phyloP scores from a whole-genome alignment of 2,329 filamentous ascomycete genomes.

The Cytospora chrysosperma region DNA sequence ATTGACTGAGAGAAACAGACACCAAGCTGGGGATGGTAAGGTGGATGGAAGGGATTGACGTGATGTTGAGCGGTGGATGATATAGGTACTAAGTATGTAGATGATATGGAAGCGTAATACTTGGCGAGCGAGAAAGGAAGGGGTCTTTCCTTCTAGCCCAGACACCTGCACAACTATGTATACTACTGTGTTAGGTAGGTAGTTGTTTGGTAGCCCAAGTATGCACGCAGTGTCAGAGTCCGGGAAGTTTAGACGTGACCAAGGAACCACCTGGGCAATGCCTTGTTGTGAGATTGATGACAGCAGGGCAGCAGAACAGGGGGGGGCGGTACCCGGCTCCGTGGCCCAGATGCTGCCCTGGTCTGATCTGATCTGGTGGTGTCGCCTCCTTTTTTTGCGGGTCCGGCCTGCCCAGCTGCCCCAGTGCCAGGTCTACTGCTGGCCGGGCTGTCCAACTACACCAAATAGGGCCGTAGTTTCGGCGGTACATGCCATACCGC shows the following conservation, averaged over 20 bases:
- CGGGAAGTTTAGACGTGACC: slow-evolving; percentile 3
- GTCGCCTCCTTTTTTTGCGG: slow-evolving; percentile 21
- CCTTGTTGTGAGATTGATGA: not conserved
- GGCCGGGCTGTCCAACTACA: no score
- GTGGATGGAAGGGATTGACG: not conserved
- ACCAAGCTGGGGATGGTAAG: not conserved
- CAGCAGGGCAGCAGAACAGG: not conserved
- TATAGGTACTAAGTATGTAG: no score
- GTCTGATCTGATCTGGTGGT: not conserved
- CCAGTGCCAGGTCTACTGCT: no score
- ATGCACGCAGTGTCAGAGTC: not conserved
- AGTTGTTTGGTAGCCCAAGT: no score
- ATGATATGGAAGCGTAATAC: no score
- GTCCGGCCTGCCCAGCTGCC: slow-evolving; percentile 2
- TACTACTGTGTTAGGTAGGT: not conserved
- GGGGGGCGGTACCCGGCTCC: slow-evolving; percentile 4
- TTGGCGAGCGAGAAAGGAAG: slow-evolving; percentile 5
- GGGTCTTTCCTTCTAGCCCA: not conserved
- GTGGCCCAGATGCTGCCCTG: slow-evolving; percentile 6
- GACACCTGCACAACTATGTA: not conserved
- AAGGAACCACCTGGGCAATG: not conserved
- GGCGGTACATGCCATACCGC: slow-evolving; percentile 1
- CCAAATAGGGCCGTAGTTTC: slow-evolving; percentile 9
- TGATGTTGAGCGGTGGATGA: not conserved
- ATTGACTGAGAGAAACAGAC: not conserved